Conservation (phyloP, 2,329 filamentous ascomycete species). For the Exophiala dermatitidis region DNA sequence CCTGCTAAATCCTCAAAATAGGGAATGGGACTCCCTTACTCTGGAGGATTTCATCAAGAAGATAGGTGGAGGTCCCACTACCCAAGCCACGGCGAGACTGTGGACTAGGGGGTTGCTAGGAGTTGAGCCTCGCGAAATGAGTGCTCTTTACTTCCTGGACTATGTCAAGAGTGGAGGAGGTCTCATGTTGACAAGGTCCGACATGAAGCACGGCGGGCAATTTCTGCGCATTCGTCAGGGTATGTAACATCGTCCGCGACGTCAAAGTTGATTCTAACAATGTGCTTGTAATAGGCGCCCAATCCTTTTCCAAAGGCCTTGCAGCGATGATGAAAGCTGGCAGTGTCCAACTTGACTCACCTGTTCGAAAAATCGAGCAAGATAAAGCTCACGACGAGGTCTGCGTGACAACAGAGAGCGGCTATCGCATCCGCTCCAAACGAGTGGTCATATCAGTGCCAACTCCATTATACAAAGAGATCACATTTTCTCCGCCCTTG, state of each 20-base stretch:
- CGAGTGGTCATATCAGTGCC: conserved; percentile 48
- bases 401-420: conserved; percentile 12
- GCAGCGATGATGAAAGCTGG: conserved; percentile 32
- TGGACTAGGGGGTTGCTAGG: conserved; percentile 49
- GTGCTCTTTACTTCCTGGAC: conserved; percentile 49
- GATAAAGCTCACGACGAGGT: no score
- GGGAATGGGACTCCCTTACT: conserved; percentile 33
- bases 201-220: conserved; percentile 48
- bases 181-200: conserved; percentile 47
- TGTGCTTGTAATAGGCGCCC: conserved; percentile 40
- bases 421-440: conserved; percentile 25
- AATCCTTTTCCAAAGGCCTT: conserved; percentile 37
- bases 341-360: conserved; percentile 27
- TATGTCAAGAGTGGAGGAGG: conserved; percentile 50
- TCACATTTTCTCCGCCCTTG: conserved; percentile 45
- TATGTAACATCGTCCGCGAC: conserved; percentile 3
- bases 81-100: conserved; percentile 36
- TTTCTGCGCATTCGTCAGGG: conserved; percentile 37
- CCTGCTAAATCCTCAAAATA: conserved; percentile 23
- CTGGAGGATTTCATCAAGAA: conserved; percentile 36
- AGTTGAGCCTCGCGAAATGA: conserved; percentile 44
- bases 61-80: conserved; percentile 29
- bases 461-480: conserved; percentile 39
- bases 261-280: no score
- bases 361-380: conserved; percentile 33